These are phyloP conservation scores for Claviceps monticola DNA, from an alignment of 2,329 filamentous ascomycete species.

Conservation along the genomic window DNA sequence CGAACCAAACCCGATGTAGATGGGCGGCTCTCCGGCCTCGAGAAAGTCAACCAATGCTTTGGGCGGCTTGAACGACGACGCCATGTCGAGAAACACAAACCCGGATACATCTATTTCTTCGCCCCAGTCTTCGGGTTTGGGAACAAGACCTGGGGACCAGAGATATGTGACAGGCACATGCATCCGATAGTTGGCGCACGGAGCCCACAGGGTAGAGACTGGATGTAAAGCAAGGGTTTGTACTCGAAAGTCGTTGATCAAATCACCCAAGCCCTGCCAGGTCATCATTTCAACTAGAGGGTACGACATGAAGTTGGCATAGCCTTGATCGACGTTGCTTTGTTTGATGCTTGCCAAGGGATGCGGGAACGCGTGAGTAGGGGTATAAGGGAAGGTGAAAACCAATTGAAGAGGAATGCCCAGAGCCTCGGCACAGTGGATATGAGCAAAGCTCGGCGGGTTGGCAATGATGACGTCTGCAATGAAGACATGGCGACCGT, in stretches of 20 bases:
- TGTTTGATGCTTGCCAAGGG: slow-evolving; percentile 63
- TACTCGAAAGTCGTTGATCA: slow-evolving; percentile 61
- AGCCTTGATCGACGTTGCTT: slow-evolving; percentile 56
- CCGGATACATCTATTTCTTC: slow-evolving; percentile 59
- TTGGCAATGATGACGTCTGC: slow-evolving; percentile 79
- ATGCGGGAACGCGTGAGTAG: slow-evolving; percentile 63
- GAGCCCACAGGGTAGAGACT: slow-evolving; percentile 64
- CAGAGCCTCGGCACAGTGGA: slow-evolving; percentile 67
- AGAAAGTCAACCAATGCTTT: slow-evolving; percentile 42
- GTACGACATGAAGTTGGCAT: slow-evolving; percentile 71
- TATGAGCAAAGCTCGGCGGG: slow-evolving; percentile 62
- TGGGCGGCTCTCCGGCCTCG: slow-evolving; percentile 39
- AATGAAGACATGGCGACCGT: slow-evolving; percentile 36
- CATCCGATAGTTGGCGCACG: slow-evolving; percentile 56
- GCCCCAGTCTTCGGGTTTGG: slow-evolving; percentile 56
- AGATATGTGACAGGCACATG: slow-evolving; percentile 66
- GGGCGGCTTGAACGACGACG: slow-evolving; percentile 46
- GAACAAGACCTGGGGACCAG: slow-evolving; percentile 52
- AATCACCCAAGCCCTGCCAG: slow-evolving; percentile 76
- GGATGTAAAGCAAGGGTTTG: slow-evolving; percentile 58
- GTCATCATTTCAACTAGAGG: slow-evolving; percentile 74
- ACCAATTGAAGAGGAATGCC: slow-evolving; percentile 71
- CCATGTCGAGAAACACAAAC: slow-evolving; percentile 63
- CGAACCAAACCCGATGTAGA: slow-evolving; percentile 66
- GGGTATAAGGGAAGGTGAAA: slow-evolving; percentile 78